Percentiles rank a stretch among this genome's conserved stretches.
phyloP scores from a whole-genome alignment of 1,284 basidiomycete genomes.

The Ganoderma boninense region DNA sequence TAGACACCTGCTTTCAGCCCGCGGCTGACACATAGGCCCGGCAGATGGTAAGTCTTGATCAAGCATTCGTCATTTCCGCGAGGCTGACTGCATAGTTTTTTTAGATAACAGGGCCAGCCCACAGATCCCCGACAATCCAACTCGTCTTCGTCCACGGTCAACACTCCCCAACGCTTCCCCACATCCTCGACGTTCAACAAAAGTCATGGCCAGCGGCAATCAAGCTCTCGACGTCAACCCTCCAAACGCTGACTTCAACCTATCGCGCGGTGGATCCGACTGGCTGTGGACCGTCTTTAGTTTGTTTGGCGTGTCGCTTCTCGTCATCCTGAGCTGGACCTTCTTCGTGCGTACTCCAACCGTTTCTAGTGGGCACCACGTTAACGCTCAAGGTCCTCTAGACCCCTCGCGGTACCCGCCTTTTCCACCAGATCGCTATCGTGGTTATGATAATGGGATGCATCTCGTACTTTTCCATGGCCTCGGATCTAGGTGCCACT shows the following conservation, averaged over 20 bases:
- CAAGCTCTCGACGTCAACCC: constrained; percentile 45
- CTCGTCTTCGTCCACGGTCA: not conserved
- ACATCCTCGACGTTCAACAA: not conserved
- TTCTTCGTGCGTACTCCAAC: constrained; percentile 40
- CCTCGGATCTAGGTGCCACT: constrained; percentile 65
- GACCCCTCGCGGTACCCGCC: constrained; percentile 50
- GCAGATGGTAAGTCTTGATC: not conserved
- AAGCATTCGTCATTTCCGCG: not conserved
- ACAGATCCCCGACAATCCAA: not conserved
- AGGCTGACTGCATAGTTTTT: not conserved
- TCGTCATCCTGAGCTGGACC: constrained; percentile 49
- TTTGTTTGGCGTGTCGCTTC: constrained; percentile 53
- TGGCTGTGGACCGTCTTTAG: constrained; percentile 67
- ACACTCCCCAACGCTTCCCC: not conserved
- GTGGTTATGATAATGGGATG: constrained; percentile 55
- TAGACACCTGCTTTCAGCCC: not conserved
- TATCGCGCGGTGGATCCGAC: constrained; percentile 52
- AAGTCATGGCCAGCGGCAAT: constrained; percentile 25
- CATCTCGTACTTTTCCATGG: constrained; percentile 64
- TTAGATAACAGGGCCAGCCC: not conserved
- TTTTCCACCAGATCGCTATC: constrained; percentile 58
- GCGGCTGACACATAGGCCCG: not conserved
- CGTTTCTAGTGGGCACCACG: too few species aligned
- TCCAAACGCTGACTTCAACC: constrained; percentile 48
- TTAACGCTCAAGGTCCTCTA: constrained; percentile 17